These are phyloP conservation scores for Xylaria sp. DNA, from an alignment of 2,329 filamentous ascomycete genomes.

Conservation along the genomic window DNA sequence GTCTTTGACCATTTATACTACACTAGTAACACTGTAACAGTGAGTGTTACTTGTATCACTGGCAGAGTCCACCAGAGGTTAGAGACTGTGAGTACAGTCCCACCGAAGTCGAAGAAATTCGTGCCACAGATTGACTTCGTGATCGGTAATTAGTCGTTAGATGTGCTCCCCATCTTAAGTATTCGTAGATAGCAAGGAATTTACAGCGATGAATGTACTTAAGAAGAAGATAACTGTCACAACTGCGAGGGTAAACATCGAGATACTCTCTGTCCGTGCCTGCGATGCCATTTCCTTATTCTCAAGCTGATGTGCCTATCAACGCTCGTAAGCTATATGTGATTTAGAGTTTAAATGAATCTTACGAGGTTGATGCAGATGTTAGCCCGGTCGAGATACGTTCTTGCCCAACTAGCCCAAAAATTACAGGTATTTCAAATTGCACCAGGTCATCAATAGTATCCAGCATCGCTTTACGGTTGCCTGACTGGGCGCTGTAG, in stretches of 20 bases:
- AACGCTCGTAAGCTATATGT: not conserved
- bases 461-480: not conserved
- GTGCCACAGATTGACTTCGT: too few species aligned
- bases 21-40: not conserved
- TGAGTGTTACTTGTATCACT: too few species aligned
- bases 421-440: not conserved
- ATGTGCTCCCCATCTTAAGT: too few species aligned
- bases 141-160: too few species aligned
- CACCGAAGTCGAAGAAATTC: too few species aligned
- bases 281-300: conserved; percentile 1
- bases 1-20: conserved; percentile 1
- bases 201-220: not conserved
- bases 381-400: not conserved
- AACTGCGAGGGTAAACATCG: conserved; percentile 4
- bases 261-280: not conserved
- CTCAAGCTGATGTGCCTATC: not conserved
- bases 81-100: too few species aligned
- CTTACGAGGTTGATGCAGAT: conserved; percentile 8
- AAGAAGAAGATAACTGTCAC: not conserved
- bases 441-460: not conserved
- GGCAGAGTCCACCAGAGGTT: too few species aligned
- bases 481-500: not conserved
- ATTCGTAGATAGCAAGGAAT: not conserved
- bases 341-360: not conserved
- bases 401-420: not conserved